Conservation (phyloP, 176 grass and related monocot species). For the Oryza coarctata region DNA sequence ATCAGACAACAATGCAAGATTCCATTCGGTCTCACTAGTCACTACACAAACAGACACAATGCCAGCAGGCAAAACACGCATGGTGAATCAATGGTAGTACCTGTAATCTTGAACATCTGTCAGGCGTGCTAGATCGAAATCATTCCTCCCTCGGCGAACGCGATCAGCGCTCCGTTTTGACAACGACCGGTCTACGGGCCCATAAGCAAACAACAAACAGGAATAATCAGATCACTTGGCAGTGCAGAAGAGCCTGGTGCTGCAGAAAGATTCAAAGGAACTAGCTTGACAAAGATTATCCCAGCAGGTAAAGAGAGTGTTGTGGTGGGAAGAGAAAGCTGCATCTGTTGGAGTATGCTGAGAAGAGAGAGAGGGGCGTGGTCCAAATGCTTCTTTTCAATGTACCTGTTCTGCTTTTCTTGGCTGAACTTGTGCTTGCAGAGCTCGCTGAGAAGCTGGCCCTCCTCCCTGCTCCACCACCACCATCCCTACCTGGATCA, state of each 20-base stretch:
- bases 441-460: constrained; percentile 66
- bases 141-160: constrained; percentile 56
- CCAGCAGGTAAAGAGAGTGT: constrained; percentile 14
- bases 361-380: background rate
- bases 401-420: constrained; percentile 76
- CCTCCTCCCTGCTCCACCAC: constrained; percentile 45
- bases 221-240: constrained; percentile 32
- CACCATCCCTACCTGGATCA: constrained; percentile 39
- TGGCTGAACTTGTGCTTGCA: constrained; percentile 52
- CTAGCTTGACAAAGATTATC: constrained; percentile 42
- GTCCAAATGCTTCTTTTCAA: constrained; percentile 26
- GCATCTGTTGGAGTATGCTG: constrained; percentile 12
- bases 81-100: constrained; percentile 40
- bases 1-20: constrained; percentile 1
- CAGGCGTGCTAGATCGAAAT: constrained; percentile 59
- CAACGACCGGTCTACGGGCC: constrained; percentile 7
- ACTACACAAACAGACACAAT: constrained; percentile 17
- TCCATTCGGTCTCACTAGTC: background rate
- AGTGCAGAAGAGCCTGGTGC: constrained; percentile 31
- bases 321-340: constrained; percentile 42
- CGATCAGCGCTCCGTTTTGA: constrained; percentile 28
- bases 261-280: constrained; percentile 44
- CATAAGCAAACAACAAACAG: constrained; percentile 31
- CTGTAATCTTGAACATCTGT: constrained; percentile 84
- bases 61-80: constrained; percentile 20